phyloP scores from a whole-genome alignment of 108 stramenopile species.

The Cyclotella sp. region DNA sequence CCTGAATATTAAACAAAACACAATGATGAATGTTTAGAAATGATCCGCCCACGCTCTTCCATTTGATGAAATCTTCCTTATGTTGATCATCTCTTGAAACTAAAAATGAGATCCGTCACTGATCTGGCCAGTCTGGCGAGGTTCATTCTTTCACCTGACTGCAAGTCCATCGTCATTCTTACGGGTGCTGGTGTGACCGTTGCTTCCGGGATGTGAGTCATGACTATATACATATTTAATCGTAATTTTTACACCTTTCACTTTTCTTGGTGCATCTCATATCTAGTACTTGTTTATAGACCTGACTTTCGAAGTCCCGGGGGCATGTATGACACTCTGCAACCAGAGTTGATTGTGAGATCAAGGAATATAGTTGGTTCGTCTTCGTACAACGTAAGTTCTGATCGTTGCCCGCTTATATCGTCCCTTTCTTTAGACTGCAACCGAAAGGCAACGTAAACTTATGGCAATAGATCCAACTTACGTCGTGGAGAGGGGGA shows the following conservation, averaged over 20 bases:
- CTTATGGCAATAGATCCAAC: constrained; percentile 70
- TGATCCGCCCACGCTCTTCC: too few species aligned
- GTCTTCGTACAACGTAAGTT: neutral
- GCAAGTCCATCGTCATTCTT: constrained; percentile 64
- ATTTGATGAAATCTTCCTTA: too few species aligned
- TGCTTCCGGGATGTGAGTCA: constrained; percentile 67
- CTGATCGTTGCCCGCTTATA: too few species aligned
- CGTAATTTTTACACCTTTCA: neutral
- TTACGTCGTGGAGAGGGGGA: constrained; percentile 63
- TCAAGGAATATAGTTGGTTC: neutral
- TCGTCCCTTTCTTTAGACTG: constrained; percentile 30
- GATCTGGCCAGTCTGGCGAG: constrained; percentile 48
- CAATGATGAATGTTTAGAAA: too few species aligned
- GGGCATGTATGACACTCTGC: constrained; percentile 85
- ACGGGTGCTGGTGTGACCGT: constrained; percentile 81
- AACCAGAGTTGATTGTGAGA: constrained; percentile 61
- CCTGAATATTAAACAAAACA: too few species aligned
- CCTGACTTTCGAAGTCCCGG: constrained; percentile 86
- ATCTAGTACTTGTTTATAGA: neutral
- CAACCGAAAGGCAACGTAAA: constrained; percentile 57
- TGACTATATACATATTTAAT: neutral
- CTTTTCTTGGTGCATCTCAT: neutral
- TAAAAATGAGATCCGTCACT: constrained; percentile 18
- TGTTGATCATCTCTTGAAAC: neutral
- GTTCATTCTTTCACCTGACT: constrained; percentile 53